Evolutionary conservation across 2,329 filamentous ascomycete species (phyloP).

Genomic region (Albophoma yamanashiensis): DNA sequence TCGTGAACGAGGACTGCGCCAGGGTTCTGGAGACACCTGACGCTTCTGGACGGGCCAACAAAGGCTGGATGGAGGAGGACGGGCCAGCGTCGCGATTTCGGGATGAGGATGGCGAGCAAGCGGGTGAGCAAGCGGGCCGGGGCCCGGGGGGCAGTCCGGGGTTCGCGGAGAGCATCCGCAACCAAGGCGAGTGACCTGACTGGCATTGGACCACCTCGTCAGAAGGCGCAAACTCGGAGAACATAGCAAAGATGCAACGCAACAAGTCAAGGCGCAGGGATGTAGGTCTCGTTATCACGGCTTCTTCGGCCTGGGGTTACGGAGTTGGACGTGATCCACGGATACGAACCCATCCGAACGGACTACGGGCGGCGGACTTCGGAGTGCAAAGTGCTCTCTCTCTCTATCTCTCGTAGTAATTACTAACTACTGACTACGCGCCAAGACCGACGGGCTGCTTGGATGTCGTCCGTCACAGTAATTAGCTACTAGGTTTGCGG

Average conservation of each 20-base stretch:
- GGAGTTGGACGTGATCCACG: neutral
- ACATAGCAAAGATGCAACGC: neutral
- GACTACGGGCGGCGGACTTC: neutral
- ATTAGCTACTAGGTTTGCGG: too few species aligned
- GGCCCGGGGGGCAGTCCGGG: neutral
- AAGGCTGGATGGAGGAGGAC: neutral
- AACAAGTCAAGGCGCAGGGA: neutral
- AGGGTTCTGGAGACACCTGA: neutral
- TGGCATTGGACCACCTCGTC: neutral
- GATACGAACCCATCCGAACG: neutral
- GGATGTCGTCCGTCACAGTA: neutral
- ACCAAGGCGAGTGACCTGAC: neutral
- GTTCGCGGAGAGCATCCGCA: neutral
- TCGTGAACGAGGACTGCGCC: neutral
- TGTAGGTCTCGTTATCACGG: neutral
- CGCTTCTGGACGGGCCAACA: neutral
- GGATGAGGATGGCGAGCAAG: neutral
- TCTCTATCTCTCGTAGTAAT: too few species aligned
- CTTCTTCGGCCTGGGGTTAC: neutral
- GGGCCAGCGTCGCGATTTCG: neutral
- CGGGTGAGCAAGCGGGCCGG: neutral
- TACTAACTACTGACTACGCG: neutral
- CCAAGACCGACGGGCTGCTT: too few species aligned
- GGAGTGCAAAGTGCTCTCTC: neutral
- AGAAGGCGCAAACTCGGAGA: neutral